A percentile compares a stretch with the other conserved stretches of the same genome.
Evolutionary conservation across 805 yeast genomes (phyloP).

Genomic region (Pichia thaimueangensis): DNA sequence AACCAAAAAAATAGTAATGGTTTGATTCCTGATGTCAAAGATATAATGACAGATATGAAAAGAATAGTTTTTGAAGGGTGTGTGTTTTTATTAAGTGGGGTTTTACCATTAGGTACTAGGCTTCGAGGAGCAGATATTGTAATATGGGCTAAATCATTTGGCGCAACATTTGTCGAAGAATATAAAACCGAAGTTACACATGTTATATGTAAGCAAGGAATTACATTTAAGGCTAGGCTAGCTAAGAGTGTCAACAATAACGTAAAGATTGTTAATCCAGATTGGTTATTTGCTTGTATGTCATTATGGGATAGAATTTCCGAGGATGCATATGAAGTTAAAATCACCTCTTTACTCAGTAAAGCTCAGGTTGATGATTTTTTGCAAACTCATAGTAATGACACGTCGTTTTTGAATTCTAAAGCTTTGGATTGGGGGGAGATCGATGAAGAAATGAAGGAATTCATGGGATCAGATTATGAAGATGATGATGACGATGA

Average conservation of each 20-base stretch:
- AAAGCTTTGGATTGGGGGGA: conserved; percentile 46
- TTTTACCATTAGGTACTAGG: conserved; percentile 78
- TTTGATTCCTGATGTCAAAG: conserved; percentile 52
- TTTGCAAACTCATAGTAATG: conserved; percentile 29
- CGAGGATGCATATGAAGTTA: conserved; percentile 51
- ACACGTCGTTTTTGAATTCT: conserved; percentile 35
- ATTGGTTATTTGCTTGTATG: conserved; percentile 86
- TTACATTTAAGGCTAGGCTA: conserved; percentile 77
- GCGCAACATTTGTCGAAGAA: conserved; percentile 74
- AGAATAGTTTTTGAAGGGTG: conserved; percentile 57
- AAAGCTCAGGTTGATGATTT: conserved; percentile 42
- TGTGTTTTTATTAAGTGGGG: conserved; percentile 75
- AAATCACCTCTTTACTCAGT: conserved; percentile 41
- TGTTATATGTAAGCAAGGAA: conserved; percentile 73
- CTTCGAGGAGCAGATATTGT: conserved; percentile 79
- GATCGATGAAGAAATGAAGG: conserved; percentile 51
- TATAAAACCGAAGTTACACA: conserved; percentile 75
- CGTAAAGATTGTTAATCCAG: conserved; percentile 79
- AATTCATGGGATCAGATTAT: conserved; percentile 42
- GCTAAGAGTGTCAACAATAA: conserved; percentile 58
- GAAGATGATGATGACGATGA: conserved; percentile 32
- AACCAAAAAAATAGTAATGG: conserved; percentile 3
- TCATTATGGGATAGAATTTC: conserved; percentile 69
- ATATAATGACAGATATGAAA: conserved; percentile 73
- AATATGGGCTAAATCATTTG: conserved; percentile 87